Conservation (phyloP, 164 flowering plant genomes). For the Stephania cephalantha region DNA sequence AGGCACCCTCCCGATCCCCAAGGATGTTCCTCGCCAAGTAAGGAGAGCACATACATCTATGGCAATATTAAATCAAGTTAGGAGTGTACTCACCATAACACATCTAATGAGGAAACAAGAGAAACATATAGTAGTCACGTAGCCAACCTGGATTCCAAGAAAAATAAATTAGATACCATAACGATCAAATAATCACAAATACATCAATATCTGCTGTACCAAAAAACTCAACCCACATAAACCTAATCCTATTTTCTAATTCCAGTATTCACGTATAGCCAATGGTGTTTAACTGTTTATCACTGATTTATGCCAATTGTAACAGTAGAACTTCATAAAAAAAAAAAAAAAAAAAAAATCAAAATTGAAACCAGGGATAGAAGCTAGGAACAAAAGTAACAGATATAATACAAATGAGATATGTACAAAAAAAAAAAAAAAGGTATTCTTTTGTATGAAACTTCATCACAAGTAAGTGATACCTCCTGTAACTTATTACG, state of each 20-base stretch:
- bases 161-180: slow-evolving; percentile 1
- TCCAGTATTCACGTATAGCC: neutral
- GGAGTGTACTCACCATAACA: slow-evolving; percentile 65
- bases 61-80: neutral
- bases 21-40: neutral
- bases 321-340: neutral
- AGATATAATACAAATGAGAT: neutral
- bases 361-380: neutral
- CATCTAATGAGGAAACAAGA: slow-evolving; percentile 86
- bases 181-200: neutral
- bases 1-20: neutral
- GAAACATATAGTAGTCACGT: slow-evolving; percentile 93
- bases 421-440: neutral
- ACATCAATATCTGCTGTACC: neutral
- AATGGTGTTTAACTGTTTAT: neutral
- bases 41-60: neutral
- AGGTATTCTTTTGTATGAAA: neutral
- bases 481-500: slow-evolving; percentile 97
- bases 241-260: neutral
- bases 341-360: neutral
- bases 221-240: neutral
- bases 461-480: neutral
- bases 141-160: slow-evolving; percentile 69
- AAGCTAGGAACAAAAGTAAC: neutral
- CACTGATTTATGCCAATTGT: neutral